phyloP scores from a whole-genome alignment of 352 stramenopile species.

The Pythium oligandrum region DNA sequence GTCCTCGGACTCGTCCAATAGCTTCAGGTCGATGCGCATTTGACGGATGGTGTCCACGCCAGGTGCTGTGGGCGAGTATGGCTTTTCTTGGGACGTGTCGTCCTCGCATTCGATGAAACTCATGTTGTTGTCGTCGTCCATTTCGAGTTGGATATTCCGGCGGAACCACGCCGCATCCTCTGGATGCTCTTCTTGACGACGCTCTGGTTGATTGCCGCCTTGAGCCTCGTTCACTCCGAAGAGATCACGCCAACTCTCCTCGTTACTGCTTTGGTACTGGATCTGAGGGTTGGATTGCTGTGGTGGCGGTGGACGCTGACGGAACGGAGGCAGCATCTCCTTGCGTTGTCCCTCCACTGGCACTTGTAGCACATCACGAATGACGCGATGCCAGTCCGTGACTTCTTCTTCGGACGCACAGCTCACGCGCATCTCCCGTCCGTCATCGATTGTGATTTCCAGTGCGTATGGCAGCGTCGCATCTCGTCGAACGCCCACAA shows the following conservation, averaged over 20 bases:
- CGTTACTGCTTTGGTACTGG: background rate
- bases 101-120: conserved; percentile 63
- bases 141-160: conserved; percentile 60
- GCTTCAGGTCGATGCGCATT: conserved; percentile 43
- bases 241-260: background rate
- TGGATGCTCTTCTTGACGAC: background rate
- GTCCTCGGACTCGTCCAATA: conserved; percentile 14
- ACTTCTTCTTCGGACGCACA: conserved; percentile 62
- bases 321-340: conserved; percentile 14
- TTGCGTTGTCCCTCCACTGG: conserved; percentile 6
- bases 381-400: conserved; percentile 64
- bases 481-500: conserved; percentile 55
- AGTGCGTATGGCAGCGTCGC: conserved; percentile 56
- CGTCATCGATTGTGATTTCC: conserved; percentile 56
- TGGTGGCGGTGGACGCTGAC: background rate
- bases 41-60: conserved; percentile 53
- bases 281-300: background rate
- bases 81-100: conserved; percentile 34
- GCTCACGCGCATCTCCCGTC: conserved; percentile 58
- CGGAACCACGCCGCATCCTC: conserved; percentile 29
- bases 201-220: background rate
- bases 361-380: conserved; percentile 38
- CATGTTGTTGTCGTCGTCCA: conserved; percentile 36
- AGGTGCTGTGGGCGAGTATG: conserved; percentile 62
- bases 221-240: background rate